Conservation (phyloP, 2,329 filamentous ascomycete species). For the Penicillium polonicum region DNA sequence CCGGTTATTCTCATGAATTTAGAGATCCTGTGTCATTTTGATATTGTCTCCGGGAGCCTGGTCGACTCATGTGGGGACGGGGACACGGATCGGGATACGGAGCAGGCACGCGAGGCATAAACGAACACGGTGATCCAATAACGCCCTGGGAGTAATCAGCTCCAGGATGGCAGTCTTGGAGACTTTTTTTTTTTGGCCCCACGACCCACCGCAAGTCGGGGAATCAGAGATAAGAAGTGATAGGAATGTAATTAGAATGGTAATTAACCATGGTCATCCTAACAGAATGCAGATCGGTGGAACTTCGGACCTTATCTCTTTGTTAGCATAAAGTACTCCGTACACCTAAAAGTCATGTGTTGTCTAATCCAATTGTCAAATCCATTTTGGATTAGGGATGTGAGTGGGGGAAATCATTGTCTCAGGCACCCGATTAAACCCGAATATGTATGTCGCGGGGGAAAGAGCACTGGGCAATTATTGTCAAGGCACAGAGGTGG, state of each 20-base stretch:
- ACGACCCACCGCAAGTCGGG: conserved; percentile 14
- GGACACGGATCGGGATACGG: neutral
- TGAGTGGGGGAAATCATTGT: neutral
- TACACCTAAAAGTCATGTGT: neutral
- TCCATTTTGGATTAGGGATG: neutral
- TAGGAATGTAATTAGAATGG: conserved; percentile 25
- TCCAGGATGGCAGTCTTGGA: neutral
- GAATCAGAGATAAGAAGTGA: conserved; percentile 24
- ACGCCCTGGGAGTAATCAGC: neutral
- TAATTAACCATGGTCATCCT: conserved; percentile 32
- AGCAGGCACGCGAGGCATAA: neutral
- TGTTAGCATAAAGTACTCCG: neutral
- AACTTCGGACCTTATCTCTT: conserved; percentile 17
- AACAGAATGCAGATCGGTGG: conserved; percentile 8
- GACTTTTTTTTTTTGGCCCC: conserved; percentile 6
- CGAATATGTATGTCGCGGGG: conserved; percentile 3
- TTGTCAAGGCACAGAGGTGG: neutral
- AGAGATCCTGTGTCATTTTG: neutral
- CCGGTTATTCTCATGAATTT: neutral
- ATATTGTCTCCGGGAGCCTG: neutral
- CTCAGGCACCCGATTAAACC: conserved; percentile 7
- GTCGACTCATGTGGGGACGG: neutral
- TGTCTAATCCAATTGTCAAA: conserved; percentile 4
- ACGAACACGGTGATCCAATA: neutral
- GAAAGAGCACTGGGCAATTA: neutral